These are phyloP conservation scores for Angomonas deanei DNA, from an alignment of 208 protist species.

Conservation along the genomic window DNA sequence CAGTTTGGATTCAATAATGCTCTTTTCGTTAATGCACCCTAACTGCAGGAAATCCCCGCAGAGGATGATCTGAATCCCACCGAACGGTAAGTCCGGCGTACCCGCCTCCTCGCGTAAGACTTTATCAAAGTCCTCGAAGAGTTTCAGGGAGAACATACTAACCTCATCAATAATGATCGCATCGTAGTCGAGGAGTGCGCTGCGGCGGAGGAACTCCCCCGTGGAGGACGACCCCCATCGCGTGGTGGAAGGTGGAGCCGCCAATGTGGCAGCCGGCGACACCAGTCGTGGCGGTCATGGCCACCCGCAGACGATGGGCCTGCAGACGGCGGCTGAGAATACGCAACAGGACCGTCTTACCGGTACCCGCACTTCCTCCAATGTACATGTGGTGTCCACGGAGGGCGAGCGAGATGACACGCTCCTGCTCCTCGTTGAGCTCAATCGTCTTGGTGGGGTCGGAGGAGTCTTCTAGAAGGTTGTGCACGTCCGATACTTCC, in stretches of 20 bases:
- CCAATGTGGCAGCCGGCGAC: constrained; percentile 88
- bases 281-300: constrained; percentile 87
- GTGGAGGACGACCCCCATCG: constrained; percentile 66
- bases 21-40: constrained; percentile 79
- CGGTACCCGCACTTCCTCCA: constrained; percentile 84
- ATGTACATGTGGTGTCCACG: constrained; percentile 84
- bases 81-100: constrained; percentile 84
- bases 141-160: constrained; percentile 79
- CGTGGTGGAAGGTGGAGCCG: constrained; percentile 89
- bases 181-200: constrained; percentile 73
- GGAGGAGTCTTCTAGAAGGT: constrained; percentile 19
- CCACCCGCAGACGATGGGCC: constrained; percentile 71
- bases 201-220: constrained; percentile 77
- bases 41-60: constrained; percentile 93
- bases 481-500: constrained; percentile 6
- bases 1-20: constrained; percentile 59
- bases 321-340: constrained; percentile 63
- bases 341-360: constrained; percentile 84
- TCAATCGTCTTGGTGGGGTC: constrained; percentile 35
- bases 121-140: constrained; percentile 88
- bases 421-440: constrained; percentile 82
- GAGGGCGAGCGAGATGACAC: constrained; percentile 77
- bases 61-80: constrained; percentile 91
- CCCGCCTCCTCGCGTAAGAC: constrained; percentile 76
- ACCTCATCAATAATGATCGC: constrained; percentile 92